Evolutionary conservation across 768 basidiomycete genomes (phyloP).

Genomic region (Lactarius hengduanensis): DNA sequence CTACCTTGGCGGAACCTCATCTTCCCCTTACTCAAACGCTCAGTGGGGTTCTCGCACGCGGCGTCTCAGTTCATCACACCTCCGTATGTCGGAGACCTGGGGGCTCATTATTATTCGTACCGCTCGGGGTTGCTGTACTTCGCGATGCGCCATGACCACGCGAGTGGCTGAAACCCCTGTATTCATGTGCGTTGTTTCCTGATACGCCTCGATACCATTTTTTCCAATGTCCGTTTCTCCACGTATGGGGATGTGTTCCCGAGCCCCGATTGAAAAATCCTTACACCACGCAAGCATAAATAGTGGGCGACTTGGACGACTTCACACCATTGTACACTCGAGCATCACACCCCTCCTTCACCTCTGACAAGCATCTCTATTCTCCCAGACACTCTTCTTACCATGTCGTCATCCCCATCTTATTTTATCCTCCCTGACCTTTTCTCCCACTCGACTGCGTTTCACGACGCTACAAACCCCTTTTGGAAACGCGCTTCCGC

Average conservation of each 20-base stretch:
- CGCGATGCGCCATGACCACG: background rate
- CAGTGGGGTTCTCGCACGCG: background rate
- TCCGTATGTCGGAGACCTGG: background rate
- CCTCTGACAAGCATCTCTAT: background rate
- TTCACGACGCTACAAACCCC: slow-evolving; percentile 53
- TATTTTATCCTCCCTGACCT: slow-evolving; percentile 57
- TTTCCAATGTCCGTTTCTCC: background rate
- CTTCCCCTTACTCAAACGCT: background rate
- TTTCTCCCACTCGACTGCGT: slow-evolving; percentile 41
- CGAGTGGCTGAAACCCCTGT: slow-evolving; percentile 15
- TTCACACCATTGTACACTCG: background rate
- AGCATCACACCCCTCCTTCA: background rate
- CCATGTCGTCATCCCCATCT: slow-evolving; percentile 22
- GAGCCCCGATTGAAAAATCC: slow-evolving; percentile 3
- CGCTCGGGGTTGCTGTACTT: background rate
- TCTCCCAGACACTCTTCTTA: background rate
- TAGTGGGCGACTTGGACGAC: background rate
- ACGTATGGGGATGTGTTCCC: slow-evolving; percentile 14
- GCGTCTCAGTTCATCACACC: slow-evolving; percentile 5
- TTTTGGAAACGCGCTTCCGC: slow-evolving; percentile 54
- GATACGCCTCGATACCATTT: background rate
- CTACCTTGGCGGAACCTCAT: background rate
- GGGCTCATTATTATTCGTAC: background rate
- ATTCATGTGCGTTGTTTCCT: background rate
- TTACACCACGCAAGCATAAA: slow-evolving; percentile 16